phyloP scores from a whole-genome alignment of 495 filamentous ascomycete species.

The Neurospora sp. region DNA sequence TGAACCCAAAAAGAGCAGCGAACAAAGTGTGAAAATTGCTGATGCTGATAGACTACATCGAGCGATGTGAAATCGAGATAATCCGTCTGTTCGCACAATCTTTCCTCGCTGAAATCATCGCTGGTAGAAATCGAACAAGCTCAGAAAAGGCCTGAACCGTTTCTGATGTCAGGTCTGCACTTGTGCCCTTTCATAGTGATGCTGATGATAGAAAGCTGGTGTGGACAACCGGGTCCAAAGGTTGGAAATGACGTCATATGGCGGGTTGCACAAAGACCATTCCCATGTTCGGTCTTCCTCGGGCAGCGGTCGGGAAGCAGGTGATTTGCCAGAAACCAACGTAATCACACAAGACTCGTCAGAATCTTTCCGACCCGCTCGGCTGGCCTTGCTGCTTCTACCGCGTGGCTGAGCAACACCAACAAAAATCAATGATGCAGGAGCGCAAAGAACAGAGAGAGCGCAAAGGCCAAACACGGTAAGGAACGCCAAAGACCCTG shows the following conservation, averaged over 20 bases:
- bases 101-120: background rate
- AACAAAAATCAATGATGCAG: background rate
- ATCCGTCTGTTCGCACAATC: background rate
- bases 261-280: background rate
- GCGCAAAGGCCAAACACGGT: background rate
- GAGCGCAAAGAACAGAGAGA: background rate
- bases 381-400: background rate
- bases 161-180: background rate
- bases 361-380: background rate
- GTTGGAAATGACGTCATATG: background rate
- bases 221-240: background rate
- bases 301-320: background rate
- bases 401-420: background rate
- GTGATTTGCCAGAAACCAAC: background rate
- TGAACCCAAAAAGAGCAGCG: background rate
- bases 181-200: background rate
- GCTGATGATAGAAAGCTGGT: background rate
- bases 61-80: background rate
- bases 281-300: background rate
- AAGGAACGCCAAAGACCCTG: constrained; percentile 3
- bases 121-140: background rate
- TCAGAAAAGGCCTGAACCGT: background rate
- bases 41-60: background rate
- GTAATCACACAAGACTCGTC: background rate
- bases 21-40: background rate